Conservation (phyloP, 345 rosid species). For the Citrus reticulata region DNA sequence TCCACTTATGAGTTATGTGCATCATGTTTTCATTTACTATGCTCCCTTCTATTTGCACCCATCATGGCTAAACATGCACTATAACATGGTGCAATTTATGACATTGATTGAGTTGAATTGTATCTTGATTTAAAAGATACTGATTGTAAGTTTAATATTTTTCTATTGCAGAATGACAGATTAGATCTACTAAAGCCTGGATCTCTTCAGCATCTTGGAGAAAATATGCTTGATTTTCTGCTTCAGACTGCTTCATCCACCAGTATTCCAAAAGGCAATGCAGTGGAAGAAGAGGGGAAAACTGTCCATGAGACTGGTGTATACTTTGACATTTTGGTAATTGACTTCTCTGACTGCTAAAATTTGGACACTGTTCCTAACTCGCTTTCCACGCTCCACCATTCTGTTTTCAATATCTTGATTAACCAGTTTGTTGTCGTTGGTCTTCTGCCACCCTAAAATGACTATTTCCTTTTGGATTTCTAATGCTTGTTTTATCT, state of each 20-base stretch:
- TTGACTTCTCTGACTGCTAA: conserved; percentile 16
- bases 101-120: neutral
- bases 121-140: neutral
- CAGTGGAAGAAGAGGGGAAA: conserved; percentile 32
- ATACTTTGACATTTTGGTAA: conserved; percentile 86
- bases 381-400: neutral
- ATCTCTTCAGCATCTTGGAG: conserved; percentile 97
- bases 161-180: conserved; percentile 77
- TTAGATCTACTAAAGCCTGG: conserved; percentile 81
- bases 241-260: conserved; percentile 60
- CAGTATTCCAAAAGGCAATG: conserved; percentile 42
- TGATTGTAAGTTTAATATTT: conserved; percentile 5
- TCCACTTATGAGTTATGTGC: neutral
- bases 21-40: neutral
- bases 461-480: conserved; percentile 4
- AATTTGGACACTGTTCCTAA: conserved; percentile 8
- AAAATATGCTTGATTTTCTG: conserved; percentile 92
- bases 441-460: neutral
- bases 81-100: neutral
- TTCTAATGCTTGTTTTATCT: conserved; percentile 24
- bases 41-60: neutral
- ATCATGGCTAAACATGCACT: neutral
- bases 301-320: conserved; percentile 40
- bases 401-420: neutral
- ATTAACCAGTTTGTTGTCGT: conserved; percentile 1